A percentile compares a stretch with the other conserved stretches of the same genome.
Evolutionary conservation across 306 rosid species (phyloP).

Genomic region (Datisca glomerata): DNA sequence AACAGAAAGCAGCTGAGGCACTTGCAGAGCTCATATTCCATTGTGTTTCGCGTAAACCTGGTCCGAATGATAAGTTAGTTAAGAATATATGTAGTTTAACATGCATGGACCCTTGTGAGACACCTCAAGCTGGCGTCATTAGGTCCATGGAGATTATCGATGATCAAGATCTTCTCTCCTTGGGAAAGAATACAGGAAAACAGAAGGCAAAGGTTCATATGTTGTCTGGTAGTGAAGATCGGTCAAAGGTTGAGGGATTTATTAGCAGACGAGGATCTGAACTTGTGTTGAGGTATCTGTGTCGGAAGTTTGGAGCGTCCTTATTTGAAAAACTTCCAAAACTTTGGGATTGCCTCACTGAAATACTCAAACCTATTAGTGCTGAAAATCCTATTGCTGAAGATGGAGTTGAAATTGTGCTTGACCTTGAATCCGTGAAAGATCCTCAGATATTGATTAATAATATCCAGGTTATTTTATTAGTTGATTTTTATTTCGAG

Average conservation of each 20-base stretch:
- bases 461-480: constrained; percentile 75
- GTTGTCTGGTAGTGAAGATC: constrained; percentile 67
- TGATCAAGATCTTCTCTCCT: constrained; percentile 72
- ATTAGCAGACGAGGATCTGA: constrained; percentile 96
- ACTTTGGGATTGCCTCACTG: constrained; percentile 96
- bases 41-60: constrained; percentile 70
- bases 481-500: no score
- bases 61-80: constrained; percentile 90
- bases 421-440: constrained; percentile 37
- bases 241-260: constrained; percentile 83
- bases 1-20: constrained; percentile 90
- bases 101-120: constrained; percentile 82
- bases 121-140: constrained; percentile 79
- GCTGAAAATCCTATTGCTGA: constrained; percentile 22
- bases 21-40: constrained; percentile 85
- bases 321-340: constrained; percentile 87
- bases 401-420: constrained; percentile 27
- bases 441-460: constrained; percentile 87
- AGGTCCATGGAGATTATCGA: constrained; percentile 69
- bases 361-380: constrained; percentile 61
- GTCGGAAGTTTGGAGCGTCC: constrained; percentile 62
- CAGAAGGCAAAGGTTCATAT: constrained; percentile 61
- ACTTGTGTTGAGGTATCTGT: constrained; percentile 67
- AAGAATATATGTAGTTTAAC: constrained; percentile 82
- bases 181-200: constrained; percentile 43